Evolutionary conservation across 2,329 filamentous ascomycete species (phyloP).

Genomic region (Alternaria brassicae): DNA sequence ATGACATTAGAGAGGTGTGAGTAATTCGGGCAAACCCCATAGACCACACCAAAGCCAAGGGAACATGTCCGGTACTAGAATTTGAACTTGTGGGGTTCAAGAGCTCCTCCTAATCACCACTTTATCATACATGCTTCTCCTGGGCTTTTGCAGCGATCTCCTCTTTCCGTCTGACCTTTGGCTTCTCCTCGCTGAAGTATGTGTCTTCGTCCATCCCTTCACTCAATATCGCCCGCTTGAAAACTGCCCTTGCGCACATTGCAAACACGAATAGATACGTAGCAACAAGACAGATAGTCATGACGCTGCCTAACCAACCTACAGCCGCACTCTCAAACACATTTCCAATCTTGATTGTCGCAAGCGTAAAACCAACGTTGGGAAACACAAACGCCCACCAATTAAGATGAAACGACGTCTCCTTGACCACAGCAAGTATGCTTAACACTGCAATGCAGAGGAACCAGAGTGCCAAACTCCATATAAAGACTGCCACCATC

Average conservation of each 20-base stretch:
- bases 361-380: conserved; percentile 45
- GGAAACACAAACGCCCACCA: conserved; percentile 64
- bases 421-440: conserved; percentile 12
- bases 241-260: neutral
- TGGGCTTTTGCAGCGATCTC: neutral
- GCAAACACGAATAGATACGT: neutral
- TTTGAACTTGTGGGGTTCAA: neutral
- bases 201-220: neutral
- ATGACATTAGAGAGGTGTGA: neutral
- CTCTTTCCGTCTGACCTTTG: neutral
- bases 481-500: conserved; percentile 3
- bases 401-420: conserved; percentile 60
- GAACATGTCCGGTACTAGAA: neutral
- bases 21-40: neutral
- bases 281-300: neutral
- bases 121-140: neutral
- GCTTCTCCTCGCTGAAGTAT: neutral
- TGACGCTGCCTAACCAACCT: neutral
- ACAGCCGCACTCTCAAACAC: neutral
- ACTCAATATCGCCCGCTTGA: neutral
- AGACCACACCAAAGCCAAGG: neutral
- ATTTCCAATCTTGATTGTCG: conserved; percentile 21
- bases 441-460: conserved; percentile 49
- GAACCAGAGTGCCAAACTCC: conserved; percentile 55
- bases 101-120: neutral